Evolutionary conservation across 2,329 filamentous ascomycete species (phyloP).

Genomic region (Claviceps paspali): DNA sequence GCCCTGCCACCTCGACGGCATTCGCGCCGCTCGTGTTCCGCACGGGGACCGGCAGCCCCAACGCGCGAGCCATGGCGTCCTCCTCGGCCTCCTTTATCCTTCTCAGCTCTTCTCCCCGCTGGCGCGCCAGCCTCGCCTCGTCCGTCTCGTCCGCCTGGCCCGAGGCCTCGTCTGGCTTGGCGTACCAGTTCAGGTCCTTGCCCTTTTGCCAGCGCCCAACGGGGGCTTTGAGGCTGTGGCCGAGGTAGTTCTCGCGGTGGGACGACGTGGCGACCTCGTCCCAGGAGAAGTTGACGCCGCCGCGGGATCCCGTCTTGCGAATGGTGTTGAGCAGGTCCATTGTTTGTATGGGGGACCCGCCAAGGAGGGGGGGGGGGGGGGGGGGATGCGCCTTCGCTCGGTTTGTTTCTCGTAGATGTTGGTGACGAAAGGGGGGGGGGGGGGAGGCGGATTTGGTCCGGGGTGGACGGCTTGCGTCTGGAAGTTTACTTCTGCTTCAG

Average conservation of each 20-base stretch:
- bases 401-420: too few relatives aligned
- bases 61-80: conserved; percentile 69
- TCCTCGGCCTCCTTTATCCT: conserved; percentile 84
- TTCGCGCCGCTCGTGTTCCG: conserved; percentile 48
- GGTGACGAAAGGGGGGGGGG: too few relatives aligned
- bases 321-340: conserved; percentile 94
- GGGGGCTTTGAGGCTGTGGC: conserved; percentile 81
- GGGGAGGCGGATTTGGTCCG: too few relatives aligned
- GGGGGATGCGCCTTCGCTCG: too few relatives aligned
- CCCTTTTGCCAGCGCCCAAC: conserved; percentile 86
- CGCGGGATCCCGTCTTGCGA: conserved; percentile 78
- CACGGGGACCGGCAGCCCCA: conserved; percentile 60
- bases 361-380: too few relatives aligned
- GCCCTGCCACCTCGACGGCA: conserved; percentile 44
- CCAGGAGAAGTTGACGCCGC: conserved; percentile 94
- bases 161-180: conserved; percentile 30
- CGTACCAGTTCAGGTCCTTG: conserved; percentile 50
- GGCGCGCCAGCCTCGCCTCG: conserved; percentile 41
- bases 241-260: conserved; percentile 81
- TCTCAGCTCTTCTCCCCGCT: conserved; percentile 62
- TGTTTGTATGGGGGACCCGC: too few relatives aligned
- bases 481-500: too few relatives aligned
- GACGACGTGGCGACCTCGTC: conserved; percentile 75
- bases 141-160: conserved; percentile 37
- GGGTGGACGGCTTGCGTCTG: too few relatives aligned